Evolutionary conservation across 2,329 filamentous ascomycete genomes (phyloP), one percentile per base, ranked within the genome.

Genomic region (Tolypocladium amazonense): DNA sequence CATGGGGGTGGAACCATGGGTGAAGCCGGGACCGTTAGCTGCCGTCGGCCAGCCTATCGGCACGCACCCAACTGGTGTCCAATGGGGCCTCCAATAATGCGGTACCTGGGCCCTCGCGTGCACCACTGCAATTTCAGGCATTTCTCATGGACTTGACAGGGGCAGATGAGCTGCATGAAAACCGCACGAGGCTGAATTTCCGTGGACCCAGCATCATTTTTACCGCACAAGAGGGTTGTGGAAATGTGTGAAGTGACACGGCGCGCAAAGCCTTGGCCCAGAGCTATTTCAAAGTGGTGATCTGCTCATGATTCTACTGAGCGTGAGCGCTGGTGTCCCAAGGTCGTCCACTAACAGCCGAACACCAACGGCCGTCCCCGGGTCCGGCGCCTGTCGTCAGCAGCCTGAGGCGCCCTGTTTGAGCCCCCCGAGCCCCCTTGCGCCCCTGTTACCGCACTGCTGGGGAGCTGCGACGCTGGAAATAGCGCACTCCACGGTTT

Each of bases 21-120:
- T 38, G 56, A 57, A 57, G 56, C 56, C 56, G 56, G 56, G 69
- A 67, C 70, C 57, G 58, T 55, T 57, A 56, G 62, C 62, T 54
- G 60, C 56, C 57, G 64, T 64, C 50, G 3, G 20, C 50, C 68
- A 69, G 62, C 70, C 68, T 68, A 65, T 71, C 69, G 69, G 68
- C 67, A 65, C 56, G 54, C 64, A 64, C 56, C 68, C 69, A 57
- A 53, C 52, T 53, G 50, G 41, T n/a, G 20, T 35, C 50, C 30
- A 8, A 37, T 37, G 30, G 50, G 41, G 43, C 41, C 54, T 37
- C 38, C 38, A 45, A 30, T 45, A 56, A 25, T 18, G 38, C 35
- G 37, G 25, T 56, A 56, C 55, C 23, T 56, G 23, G 35, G 30
- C 30, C 23, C 23, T 50, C 45, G 47, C 47, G 11, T n/a, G 20